These are phyloP conservation scores for Chlorociboria aeruginascens DNA, from an alignment of 495 filamentous ascomycete genomes.

Conservation along the genomic window DNA sequence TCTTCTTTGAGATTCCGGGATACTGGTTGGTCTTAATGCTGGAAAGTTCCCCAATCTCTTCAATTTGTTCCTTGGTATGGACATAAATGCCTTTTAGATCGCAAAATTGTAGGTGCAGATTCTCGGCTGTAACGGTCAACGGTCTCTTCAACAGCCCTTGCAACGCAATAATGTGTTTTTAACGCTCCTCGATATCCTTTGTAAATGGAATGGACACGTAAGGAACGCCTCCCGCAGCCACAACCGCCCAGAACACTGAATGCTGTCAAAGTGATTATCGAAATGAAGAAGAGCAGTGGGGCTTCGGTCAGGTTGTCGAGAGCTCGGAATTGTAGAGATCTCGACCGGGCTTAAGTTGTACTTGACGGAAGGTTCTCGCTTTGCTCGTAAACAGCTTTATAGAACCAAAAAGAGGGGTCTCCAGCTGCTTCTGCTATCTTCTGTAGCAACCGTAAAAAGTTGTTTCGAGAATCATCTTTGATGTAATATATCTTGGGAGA, in stretches of 20 bases:
- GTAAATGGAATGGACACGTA: conserved; percentile 28
- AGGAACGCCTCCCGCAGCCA: conserved; percentile 28
- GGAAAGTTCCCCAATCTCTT: background rate
- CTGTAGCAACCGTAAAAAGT: no score
- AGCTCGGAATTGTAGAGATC: background rate
- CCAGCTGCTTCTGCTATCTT: no score
- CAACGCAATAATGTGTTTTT: conserved; percentile 22
- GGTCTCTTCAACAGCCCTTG: conserved; percentile 4
- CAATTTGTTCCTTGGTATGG: background rate
- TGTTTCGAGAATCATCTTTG: no score
- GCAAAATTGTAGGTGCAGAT: conserved; percentile 1
- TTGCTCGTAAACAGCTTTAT: no score
- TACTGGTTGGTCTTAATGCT: background rate
- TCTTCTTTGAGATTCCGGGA: background rate
- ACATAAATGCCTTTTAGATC: background rate
- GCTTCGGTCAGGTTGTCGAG: background rate
- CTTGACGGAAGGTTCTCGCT: no score
- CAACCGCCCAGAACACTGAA: conserved; percentile 35
- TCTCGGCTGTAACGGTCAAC: conserved; percentile 3
- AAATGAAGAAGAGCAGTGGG: conserved; percentile 27
- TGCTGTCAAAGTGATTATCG: conserved; percentile 25
- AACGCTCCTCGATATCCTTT: conserved; percentile 22
- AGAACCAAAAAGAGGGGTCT: no score
- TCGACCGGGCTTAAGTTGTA: background rate
- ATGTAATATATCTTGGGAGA: no score